Evolutionary conservation across 169 alveolate species (phyloP), one percentile per base, ranked within the genome.

Genomic region (Eimeria zaria): DNA sequence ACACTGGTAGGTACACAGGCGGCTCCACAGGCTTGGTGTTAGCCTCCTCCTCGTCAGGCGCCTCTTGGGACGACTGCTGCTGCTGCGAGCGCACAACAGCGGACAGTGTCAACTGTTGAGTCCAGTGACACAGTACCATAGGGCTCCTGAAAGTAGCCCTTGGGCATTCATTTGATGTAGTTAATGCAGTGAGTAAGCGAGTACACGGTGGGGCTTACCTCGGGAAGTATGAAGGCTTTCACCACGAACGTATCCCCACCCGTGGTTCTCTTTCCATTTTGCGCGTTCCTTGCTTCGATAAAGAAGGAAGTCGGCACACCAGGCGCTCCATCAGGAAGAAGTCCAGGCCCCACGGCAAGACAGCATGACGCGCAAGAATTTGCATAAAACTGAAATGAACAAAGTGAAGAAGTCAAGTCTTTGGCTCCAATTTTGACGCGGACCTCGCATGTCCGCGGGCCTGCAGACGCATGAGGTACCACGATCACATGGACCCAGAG

Each of bases 261-360:
- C 80, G 99, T 97, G 92, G 97, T 97, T 92, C 99, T 98, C 97
- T 98, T 98, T 97, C 98, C 99, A 71, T 98, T 99, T 46, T 95
- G 97, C 89, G 98, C 99, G 95, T 99, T 99, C 97, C 99, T 97
- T 46, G 99, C 99, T 97, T 99, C 98, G 87, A 99, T 98, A 88
- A 98, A 90, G 95, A 99, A 98, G 36, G 97, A 98, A 27, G 99
- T 98, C 58, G 97, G 98, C 71, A 41, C 95, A 9, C 98, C 98
- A 20, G 98, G 98, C 62, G 98, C 98, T 69, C 98, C 98, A 12
- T 98, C 99, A 60, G 95, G 58, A 76, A 98, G 97, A 24, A 99
- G 97, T 58, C 99, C 99, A 4, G 99, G 99, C 44, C 99, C 99
- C 97, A 98, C 99, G 96, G 99, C 99, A 27, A 99, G 98, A 41